These are phyloP conservation scores for Phialocephala subalpina DNA, from an alignment of 2,329 filamentous ascomycete genomes.

Conservation along the genomic window DNA sequence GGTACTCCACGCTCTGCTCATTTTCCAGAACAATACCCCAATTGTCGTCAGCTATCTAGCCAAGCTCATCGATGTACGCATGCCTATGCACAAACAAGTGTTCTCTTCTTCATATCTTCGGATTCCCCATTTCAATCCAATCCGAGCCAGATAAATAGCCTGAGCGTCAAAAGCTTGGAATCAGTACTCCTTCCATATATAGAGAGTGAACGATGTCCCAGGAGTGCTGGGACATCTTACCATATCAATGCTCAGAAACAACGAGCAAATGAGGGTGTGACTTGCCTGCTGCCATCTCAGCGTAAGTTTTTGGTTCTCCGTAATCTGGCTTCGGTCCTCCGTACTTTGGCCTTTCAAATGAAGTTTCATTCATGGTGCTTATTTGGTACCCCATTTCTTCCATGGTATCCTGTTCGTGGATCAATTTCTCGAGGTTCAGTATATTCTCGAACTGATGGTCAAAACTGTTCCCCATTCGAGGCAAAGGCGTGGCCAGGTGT, in stretches of 20 bases:
- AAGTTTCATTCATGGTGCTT: background rate
- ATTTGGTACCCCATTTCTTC: background rate
- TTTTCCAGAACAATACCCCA: background rate
- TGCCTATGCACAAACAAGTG: constrained; percentile 4
- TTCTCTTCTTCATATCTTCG: background rate
- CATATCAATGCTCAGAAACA: no score
- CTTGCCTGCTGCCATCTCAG: background rate
- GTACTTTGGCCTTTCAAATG: background rate
- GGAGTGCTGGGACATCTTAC: no score
- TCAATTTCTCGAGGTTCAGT: background rate
- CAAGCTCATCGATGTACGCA: background rate
- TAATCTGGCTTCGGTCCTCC: background rate
- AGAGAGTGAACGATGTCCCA: no score
- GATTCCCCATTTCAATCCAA: constrained; percentile 14
- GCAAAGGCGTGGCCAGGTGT: background rate
- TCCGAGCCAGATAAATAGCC: constrained; percentile 3
- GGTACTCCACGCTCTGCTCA: background rate
- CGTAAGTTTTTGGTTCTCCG: background rate
- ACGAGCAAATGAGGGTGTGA: no score
- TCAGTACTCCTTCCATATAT: no score
- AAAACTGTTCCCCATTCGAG: background rate
- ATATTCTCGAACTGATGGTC: background rate
- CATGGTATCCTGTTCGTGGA: background rate
- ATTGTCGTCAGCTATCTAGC: constrained; percentile 1
- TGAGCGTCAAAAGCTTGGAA: background rate